These are phyloP conservation scores for Paratinospora sagittata DNA, from an alignment of 164 flowering plant species.

Conservation along the genomic window DNA sequence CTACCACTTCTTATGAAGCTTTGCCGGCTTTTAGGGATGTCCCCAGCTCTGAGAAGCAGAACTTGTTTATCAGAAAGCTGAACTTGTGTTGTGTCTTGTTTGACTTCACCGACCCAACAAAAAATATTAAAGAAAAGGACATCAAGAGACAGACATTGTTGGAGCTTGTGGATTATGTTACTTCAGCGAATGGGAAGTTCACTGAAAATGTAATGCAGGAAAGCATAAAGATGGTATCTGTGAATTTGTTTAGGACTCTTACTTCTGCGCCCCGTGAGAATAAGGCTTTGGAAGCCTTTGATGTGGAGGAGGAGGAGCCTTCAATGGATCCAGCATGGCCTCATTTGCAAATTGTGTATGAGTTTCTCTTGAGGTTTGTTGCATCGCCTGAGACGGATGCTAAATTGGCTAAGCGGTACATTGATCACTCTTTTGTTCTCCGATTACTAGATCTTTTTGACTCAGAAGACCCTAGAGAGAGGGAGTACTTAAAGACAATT, in stretches of 20 bases:
- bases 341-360: constrained; percentile 80
- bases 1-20: constrained; percentile 36
- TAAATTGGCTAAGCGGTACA: constrained; percentile 64
- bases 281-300: constrained; percentile 46
- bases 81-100: constrained; percentile 60
- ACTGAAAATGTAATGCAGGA: constrained; percentile 58
- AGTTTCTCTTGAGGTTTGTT: constrained; percentile 62
- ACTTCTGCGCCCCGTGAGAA: constrained; percentile 55
- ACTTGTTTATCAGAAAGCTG: constrained; percentile 59
- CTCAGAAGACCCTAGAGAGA: constrained; percentile 84
- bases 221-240: constrained; percentile 53
- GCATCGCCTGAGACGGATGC: constrained; percentile 77
- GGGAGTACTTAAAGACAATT: constrained; percentile 79
- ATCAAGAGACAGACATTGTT: constrained; percentile 66
- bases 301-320: constrained; percentile 84
- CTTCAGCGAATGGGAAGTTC: constrained; percentile 60
- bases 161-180: constrained; percentile 77
- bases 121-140: constrained; percentile 69
- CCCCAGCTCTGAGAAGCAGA: constrained; percentile 59
- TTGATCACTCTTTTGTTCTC: constrained; percentile 72
- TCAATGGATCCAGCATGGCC: constrained; percentile 86
- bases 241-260: constrained; percentile 57
- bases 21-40: constrained; percentile 75
- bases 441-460: constrained; percentile 72
- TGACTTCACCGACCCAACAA: constrained; percentile 76